Conservation (phyloP, 495 filamentous ascomycete genomes). For the Umbilicaria muhlenbergii region DNA sequence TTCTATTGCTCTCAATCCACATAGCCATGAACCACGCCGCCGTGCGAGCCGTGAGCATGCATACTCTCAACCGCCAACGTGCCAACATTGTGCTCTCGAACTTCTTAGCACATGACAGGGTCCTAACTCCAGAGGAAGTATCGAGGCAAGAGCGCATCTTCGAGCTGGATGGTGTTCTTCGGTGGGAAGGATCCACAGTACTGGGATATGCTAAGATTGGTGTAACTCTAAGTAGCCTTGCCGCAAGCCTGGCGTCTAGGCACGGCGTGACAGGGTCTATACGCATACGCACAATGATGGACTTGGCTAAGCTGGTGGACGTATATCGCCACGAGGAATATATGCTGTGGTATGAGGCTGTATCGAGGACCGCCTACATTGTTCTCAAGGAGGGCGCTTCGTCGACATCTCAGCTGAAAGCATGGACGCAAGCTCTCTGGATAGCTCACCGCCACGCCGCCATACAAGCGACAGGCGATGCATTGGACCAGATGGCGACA, state of each 20-base stretch:
- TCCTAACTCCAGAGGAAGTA: slow-evolving; percentile 48
- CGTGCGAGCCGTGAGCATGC: slow-evolving; percentile 69
- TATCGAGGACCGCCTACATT: slow-evolving; percentile 28
- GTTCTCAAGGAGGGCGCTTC: slow-evolving; percentile 45
- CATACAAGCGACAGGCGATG: slow-evolving; percentile 5
- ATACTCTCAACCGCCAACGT: slow-evolving; percentile 75
- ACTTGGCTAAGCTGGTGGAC: slow-evolving; percentile 28
- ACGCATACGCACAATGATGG: slow-evolving; percentile 12
- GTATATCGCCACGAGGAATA: slow-evolving; percentile 36
- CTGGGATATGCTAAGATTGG: slow-evolving; percentile 36
- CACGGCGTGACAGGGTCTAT: slow-evolving; percentile 24
- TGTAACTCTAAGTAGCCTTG: slow-evolving; percentile 20
- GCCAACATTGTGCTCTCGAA: slow-evolving; percentile 64
- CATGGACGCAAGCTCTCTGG: slow-evolving; percentile 61
- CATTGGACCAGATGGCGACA: slow-evolving; percentile 9
- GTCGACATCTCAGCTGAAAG: slow-evolving; percentile 39
- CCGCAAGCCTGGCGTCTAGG: slow-evolving; percentile 16
- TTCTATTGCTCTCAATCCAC: slow-evolving; percentile 57
- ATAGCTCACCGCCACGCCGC: slow-evolving; percentile 25
- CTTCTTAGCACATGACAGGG: slow-evolving; percentile 25
- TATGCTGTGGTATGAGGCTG: slow-evolving; percentile 35
- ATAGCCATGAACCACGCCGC: slow-evolving; percentile 72
- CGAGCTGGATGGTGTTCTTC: slow-evolving; percentile 41
- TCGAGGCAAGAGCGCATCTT: slow-evolving; percentile 58
- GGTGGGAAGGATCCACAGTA: slow-evolving; percentile 34